These are phyloP conservation scores for Mrakia frigida DNA, from an alignment of 768 basidiomycete species.

Conservation along the genomic window DNA sequence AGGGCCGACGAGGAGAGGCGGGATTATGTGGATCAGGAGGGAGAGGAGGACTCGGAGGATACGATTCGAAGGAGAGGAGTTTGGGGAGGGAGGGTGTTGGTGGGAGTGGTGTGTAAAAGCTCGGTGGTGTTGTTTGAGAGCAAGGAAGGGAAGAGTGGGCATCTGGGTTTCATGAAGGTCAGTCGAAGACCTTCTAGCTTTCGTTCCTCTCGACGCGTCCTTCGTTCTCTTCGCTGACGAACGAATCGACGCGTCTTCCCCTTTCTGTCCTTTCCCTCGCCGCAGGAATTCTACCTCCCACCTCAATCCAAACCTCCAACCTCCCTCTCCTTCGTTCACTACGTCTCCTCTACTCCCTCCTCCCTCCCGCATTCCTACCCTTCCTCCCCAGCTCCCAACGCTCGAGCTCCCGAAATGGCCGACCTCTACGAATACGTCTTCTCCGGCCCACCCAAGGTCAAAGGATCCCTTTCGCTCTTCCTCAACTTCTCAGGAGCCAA, in stretches of 20 bases:
- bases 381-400: neutral
- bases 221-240: neutral
- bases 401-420: neutral
- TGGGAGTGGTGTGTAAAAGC: neutral
- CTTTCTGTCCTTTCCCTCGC: neutral
- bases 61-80: neutral
- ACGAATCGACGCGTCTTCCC: too few species aligned
- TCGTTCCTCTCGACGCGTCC: neutral
- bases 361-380: neutral
- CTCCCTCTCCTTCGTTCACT: slow-evolving; percentile 11
- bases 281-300: slow-evolving; percentile 1
- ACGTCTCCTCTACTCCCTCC: neutral
- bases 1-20: neutral
- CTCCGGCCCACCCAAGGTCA: slow-evolving; percentile 4
- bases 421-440: slow-evolving; percentile 12
- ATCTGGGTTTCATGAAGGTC: slow-evolving; percentile 13
- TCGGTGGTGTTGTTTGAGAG: slow-evolving; percentile 17
- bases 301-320: neutral
- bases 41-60: neutral
- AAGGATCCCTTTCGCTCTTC: slow-evolving; percentile 16
- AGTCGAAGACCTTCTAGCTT: neutral
- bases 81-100: neutral
- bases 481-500: slow-evolving; percentile 18
- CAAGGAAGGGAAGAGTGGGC: neutral
- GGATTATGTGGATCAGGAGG: neutral